A percentile compares a stretch with the other conserved stretches of the same genome.
phyloP scores from a whole-genome alignment of 108 stramenopile species.

The Stephanodiscus minutulus region DNA sequence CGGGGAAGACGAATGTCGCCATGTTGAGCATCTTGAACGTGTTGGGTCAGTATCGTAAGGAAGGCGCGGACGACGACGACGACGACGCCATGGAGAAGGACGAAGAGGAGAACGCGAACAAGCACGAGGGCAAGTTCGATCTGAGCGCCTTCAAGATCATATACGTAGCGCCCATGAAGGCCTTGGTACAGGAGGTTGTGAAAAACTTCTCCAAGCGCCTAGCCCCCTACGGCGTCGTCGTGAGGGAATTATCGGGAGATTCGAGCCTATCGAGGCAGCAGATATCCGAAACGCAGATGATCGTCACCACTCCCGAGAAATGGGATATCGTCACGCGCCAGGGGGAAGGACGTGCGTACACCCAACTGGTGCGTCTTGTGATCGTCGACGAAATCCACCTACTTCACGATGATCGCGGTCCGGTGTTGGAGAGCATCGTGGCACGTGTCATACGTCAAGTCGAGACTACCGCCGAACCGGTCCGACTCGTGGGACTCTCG shows the following conservation, averaged over 20 bases:
- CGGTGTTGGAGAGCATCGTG: slow-evolving; percentile 97
- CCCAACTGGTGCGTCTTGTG: slow-evolving; percentile 95
- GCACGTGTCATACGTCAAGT: slow-evolving; percentile 95
- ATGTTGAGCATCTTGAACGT: slow-evolving; percentile 95
- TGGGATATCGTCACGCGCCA: slow-evolving; percentile 99
- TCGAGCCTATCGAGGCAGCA: slow-evolving; percentile 95
- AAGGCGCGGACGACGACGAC: slow-evolving; percentile 23
- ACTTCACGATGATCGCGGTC: slow-evolving; percentile 97
- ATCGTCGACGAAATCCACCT: slow-evolving; percentile 99
- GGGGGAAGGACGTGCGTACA: slow-evolving; percentile 96
- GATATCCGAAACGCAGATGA: slow-evolving; percentile 96
- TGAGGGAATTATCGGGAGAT: slow-evolving; percentile 97
- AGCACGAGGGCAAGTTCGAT: slow-evolving; percentile 71
- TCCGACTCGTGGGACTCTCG: slow-evolving; percentile 96
- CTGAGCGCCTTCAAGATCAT: slow-evolving; percentile 96
- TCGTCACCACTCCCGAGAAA: slow-evolving; percentile 99
- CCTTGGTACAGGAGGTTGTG: slow-evolving; percentile 98
- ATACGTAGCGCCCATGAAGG: slow-evolving; percentile 99
- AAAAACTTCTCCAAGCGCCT: slow-evolving; percentile 95
- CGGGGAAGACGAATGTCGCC: slow-evolving; percentile 97
- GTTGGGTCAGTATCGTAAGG: slow-evolving; percentile 89
- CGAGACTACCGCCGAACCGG: slow-evolving; percentile 92
- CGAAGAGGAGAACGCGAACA: slow-evolving; percentile 50
- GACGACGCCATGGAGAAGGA: slow-evolving; percentile 28
- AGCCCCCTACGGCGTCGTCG: slow-evolving; percentile 84